Percentiles rank a stretch among this genome's conserved stretches.
Conservation (phyloP, 257 asterid species). For the Solanum chmielewskii region DNA sequence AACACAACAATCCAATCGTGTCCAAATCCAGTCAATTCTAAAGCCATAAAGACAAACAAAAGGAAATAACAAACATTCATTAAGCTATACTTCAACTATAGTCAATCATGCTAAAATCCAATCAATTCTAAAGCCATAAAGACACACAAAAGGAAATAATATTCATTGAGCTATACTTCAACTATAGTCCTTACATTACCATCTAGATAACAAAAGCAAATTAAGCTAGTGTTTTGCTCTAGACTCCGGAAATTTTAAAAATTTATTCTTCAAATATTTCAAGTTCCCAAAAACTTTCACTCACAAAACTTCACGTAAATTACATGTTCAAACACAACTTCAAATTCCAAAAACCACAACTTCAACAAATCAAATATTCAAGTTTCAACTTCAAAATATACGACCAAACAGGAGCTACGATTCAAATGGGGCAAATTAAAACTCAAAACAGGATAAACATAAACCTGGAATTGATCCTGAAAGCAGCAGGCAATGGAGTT, state of each 20-base stretch:
- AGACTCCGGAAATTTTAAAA: background rate
- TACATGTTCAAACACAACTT: background rate
- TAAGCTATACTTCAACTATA: background rate
- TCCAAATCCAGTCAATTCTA: background rate
- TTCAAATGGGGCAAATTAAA: background rate
- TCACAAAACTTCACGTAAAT: background rate
- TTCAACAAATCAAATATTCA: background rate
- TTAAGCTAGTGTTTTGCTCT: background rate
- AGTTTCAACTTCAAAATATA: background rate
- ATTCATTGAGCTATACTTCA: background rate
- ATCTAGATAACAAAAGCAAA: background rate
- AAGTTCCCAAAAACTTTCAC: background rate
- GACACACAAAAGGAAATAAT: background rate
- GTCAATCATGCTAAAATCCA: background rate
- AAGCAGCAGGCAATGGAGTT: slow-evolving; percentile 84
- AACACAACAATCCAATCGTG: background rate
- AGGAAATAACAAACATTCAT: background rate
- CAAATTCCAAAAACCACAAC: background rate
- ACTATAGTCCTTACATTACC: background rate
- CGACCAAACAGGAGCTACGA: background rate
- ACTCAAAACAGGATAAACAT: background rate
- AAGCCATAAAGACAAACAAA: background rate
- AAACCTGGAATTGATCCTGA: slow-evolving; percentile 87
- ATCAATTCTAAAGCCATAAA: background rate
- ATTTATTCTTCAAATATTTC: background rate